Evolutionary conservation across 176 grass and related monocot species (phyloP).

Genomic region (Paspalum notatum): DNA sequence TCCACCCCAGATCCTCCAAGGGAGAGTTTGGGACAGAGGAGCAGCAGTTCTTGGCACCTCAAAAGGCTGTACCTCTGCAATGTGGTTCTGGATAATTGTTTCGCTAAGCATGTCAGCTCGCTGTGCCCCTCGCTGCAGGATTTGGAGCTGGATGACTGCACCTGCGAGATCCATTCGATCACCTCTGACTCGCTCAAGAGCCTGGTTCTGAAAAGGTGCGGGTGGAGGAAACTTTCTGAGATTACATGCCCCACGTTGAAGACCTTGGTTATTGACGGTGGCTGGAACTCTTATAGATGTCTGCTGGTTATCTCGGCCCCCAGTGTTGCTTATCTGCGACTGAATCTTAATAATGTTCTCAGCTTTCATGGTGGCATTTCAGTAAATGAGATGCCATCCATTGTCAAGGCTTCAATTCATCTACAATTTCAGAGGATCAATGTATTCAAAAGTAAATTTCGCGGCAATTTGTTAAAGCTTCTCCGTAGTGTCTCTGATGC

Average conservation of each 20-base stretch:
- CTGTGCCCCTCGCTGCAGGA: background rate
- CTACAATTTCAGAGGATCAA: background rate
- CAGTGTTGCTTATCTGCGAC: background rate
- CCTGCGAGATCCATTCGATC: background rate
- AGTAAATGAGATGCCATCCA: background rate
- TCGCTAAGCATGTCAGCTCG: background rate
- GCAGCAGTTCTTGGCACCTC: background rate
- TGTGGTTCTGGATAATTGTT: background rate
- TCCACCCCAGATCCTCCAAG: background rate
- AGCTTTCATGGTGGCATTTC: background rate
- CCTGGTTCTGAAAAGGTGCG: background rate
- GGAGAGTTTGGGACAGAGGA: background rate
- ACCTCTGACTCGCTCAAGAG: background rate
- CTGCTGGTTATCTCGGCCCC: constrained; percentile 9
- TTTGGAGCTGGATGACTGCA: background rate
- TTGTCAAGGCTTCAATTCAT: constrained; percentile 6
- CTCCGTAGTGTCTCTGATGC: background rate
- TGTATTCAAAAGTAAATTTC: background rate
- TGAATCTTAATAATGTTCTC: background rate
- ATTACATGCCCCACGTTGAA: background rate
- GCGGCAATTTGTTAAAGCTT: background rate
- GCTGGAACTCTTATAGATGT: background rate
- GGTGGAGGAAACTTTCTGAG: background rate
- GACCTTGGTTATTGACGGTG: background rate
- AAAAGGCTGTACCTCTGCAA: background rate